Base-by-base conservation (phyloP, 495 filamentous ascomycete genomes). In the Lepidopterella palustris region DNA sequence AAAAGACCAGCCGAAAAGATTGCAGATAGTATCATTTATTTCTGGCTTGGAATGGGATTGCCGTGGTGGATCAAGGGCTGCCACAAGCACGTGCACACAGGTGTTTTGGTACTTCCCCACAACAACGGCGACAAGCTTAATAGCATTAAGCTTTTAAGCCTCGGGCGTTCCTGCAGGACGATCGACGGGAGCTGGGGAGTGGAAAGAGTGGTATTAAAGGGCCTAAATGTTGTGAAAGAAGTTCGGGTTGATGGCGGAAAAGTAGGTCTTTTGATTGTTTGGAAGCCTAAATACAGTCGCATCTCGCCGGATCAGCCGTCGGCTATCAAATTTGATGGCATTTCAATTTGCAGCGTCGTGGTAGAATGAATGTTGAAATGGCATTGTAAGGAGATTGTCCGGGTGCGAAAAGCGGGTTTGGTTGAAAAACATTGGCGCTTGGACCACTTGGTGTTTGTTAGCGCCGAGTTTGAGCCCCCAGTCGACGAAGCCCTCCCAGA, bases 101-200 rank as follows among this genome's bases (percentile, higher is more conserved):
- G 51, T 52, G 53, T 52, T 53, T 27, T 57, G 18, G 9, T 10
- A 42, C 47, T 56, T 65, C 63, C 63, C 63, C 62, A 65, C 62
- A 65, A 23, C 26, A 28, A 8, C 61, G 32, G 32, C 45, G 64
- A 53, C 60, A 27, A 60, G 20, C 42, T 47, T 42, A 31, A 58
- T 18, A 26, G 20, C 40, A n/a, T 31, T 56, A 68, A 68, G 61
- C 58, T 68, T 68, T 63, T 58, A 49, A 58, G 65, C 61, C 65
- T 24, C 61, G 59, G 48, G 40, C 57, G 65, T 68, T 47, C 65
- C 65, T 68, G 65, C 65, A 63, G 65, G 45, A n/a, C 32, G 65
- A 68, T 68, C 62, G 29, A 50, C 49, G 58, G 55, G 49, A 59
- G 55, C 53, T 45, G 42, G 18, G 42, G 47, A 50, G 1, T 45